These are phyloP conservation scores for Salix arbutifolia DNA, from an alignment of 345 rosid species.

Conservation along the genomic window DNA sequence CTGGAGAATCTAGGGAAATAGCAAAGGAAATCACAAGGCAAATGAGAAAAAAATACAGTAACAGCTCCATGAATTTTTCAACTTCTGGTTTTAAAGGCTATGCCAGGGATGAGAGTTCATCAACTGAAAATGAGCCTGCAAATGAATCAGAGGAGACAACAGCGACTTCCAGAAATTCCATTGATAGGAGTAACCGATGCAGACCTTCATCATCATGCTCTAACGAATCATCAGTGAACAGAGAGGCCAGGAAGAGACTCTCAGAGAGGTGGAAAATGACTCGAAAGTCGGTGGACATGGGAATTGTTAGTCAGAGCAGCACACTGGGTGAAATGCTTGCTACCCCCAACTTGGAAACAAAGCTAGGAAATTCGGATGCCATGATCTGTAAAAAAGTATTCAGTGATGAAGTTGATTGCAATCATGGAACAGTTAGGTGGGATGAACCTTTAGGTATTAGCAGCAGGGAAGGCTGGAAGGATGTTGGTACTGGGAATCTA, in stretches of 20 bases:
- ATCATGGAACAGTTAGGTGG: slow-evolving; percentile 22
- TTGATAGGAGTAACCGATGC: slow-evolving; percentile 37
- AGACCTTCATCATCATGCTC: slow-evolving; percentile 45
- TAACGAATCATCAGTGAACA: slow-evolving; percentile 63
- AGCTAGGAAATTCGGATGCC: slow-evolving; percentile 38
- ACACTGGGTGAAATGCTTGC: slow-evolving; percentile 96
- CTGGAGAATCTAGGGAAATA: slow-evolving; percentile 62
- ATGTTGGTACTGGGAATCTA: slow-evolving; percentile 36
- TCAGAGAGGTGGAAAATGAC: slow-evolving; percentile 94
- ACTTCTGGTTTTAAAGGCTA: slow-evolving; percentile 55
- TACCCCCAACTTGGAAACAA: slow-evolving; percentile 51
- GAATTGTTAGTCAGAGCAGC: slow-evolving; percentile 48
- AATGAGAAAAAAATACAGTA: slow-evolving; percentile 45
- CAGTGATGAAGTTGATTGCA: slow-evolving; percentile 23
- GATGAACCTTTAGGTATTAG: slow-evolving; percentile 84
- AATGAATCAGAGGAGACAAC: slow-evolving; percentile 54
- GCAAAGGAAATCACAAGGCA: slow-evolving; percentile 61
- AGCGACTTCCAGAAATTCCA: slow-evolving; percentile 39
- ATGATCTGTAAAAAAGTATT: slow-evolving; percentile 29
- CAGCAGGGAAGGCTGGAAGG: slow-evolving; percentile 97
- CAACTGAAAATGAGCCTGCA: slow-evolving; percentile 64
- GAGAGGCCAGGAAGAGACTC: slow-evolving; percentile 88
- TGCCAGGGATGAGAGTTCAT: slow-evolving; percentile 78
- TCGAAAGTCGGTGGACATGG: slow-evolving; percentile 55
- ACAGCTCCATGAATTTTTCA: slow-evolving; percentile 41